A percentile compares a stretch with the other conserved stretches of the same genome.
Conservation (phyloP, 495 filamentous ascomycete genomes). For the Antarctomyces pellizariae region DNA sequence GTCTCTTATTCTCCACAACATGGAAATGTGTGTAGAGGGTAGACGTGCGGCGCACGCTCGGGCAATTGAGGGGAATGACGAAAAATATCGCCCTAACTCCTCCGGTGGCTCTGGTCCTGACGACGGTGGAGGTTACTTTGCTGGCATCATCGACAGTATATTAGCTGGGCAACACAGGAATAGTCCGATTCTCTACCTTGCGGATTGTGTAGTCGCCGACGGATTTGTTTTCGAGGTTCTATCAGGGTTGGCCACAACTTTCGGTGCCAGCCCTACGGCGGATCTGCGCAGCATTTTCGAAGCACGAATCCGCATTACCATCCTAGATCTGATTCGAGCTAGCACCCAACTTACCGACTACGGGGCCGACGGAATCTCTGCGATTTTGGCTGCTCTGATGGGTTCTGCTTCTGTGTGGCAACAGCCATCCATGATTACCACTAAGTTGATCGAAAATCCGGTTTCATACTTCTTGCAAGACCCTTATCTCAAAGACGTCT, state of each 20-base stretch:
- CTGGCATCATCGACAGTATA: too few species aligned
- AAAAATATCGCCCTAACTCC: background rate
- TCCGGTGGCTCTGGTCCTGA: too few species aligned
- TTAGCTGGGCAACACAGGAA: too few species aligned
- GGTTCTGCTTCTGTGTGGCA: conserved; percentile 32
- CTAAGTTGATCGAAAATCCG: conserved; percentile 19
- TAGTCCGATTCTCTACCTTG: conserved; percentile 23
- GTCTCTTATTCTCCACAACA: conserved; percentile 46
- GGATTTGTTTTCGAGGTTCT: conserved; percentile 39
- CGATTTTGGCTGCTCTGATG: conserved; percentile 34
- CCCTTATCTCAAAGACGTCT: conserved; percentile 24
- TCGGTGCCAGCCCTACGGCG: conserved; percentile 20
- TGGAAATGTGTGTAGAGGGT: conserved; percentile 25
- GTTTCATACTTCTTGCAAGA: conserved; percentile 30
- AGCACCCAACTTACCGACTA: conserved; percentile 36
- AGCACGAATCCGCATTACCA: conserved; percentile 27
- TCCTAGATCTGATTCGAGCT: conserved; percentile 41
- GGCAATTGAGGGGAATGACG: background rate
- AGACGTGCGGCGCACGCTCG: too few species aligned
- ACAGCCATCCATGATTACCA: conserved; percentile 12
- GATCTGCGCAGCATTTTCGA: conserved; percentile 23
- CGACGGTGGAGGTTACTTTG: too few species aligned
- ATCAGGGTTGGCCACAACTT: conserved; percentile 24
- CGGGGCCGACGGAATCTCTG: conserved; percentile 35
- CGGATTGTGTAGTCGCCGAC: conserved; percentile 23